phyloP scores from a whole-genome alignment of 176 grass and related monocot genomes.

The Musa beccarii region DNA sequence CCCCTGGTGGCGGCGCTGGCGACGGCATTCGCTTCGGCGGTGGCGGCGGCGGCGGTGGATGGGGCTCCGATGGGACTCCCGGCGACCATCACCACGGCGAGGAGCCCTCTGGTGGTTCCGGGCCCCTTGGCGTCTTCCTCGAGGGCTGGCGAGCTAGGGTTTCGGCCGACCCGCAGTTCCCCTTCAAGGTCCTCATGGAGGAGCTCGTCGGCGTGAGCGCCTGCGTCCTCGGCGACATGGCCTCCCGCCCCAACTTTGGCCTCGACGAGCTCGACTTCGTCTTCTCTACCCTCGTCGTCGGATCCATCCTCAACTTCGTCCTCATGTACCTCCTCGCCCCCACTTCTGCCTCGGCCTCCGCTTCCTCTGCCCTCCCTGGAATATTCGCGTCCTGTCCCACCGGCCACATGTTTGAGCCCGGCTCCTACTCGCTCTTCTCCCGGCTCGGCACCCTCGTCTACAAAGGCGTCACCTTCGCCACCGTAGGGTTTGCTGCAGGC shows the following conservation, averaged over 20 bases:
- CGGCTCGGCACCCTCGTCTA: constrained; percentile 14
- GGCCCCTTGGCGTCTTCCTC: constrained; percentile 2
- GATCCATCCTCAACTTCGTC: constrained; percentile 16
- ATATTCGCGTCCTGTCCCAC: constrained; percentile 9
- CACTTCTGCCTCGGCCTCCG: not conserved
- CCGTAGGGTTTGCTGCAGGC: constrained; percentile 11
- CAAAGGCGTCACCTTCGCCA: constrained; percentile 13
- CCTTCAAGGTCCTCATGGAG: constrained; percentile 21
- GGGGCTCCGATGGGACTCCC: constrained; percentile 1
- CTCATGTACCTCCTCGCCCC: constrained; percentile 19
- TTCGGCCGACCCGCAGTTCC: constrained; percentile 10
- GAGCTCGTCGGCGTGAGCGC: constrained; percentile 15
- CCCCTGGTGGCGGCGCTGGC: not conserved
- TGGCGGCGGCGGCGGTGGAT: not conserved
- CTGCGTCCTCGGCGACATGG: constrained; percentile 19
- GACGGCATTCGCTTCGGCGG: not conserved
- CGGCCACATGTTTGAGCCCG: constrained; percentile 16
- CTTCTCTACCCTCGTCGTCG: constrained; percentile 16
- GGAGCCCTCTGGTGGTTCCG: not conserved
- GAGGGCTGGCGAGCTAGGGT: constrained; percentile 13
- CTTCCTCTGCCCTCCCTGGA: not conserved
- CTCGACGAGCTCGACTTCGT: constrained; percentile 19
- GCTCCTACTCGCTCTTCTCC: constrained; percentile 8
- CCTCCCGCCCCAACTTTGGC: constrained; percentile 11
- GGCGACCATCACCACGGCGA: constrained; percentile 6